These are phyloP conservation scores for Rhodotorula sp. DNA, from an alignment of 1,284 basidiomycete species.

Conservation along the genomic window DNA sequence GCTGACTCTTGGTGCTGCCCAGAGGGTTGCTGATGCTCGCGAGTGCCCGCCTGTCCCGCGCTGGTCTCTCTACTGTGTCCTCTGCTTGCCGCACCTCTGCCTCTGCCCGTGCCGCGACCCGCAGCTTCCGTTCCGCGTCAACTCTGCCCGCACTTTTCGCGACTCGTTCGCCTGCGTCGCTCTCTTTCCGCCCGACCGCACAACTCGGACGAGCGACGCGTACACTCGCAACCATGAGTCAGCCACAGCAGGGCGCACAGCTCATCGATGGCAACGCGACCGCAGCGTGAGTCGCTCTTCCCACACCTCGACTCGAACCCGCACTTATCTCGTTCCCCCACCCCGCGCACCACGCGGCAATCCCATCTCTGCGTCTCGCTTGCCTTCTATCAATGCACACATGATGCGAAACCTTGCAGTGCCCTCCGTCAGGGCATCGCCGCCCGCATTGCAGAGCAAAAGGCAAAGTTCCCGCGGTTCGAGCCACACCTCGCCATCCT, in stretches of 20 bases:
- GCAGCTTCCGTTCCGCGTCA: background rate
- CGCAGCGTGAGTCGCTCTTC: conserved; percentile 87
- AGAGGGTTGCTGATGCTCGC: background rate
- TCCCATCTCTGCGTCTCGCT: background rate
- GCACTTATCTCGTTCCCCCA: conserved; percentile 58
- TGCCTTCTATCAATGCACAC: background rate
- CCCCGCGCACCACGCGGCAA: conserved; percentile 43
- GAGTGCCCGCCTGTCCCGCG: background rate
- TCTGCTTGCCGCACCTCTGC: background rate
- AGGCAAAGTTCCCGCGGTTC: conserved; percentile 71
- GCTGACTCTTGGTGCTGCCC: background rate
- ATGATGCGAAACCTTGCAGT: conserved; percentile 52
- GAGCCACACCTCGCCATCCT: conserved; percentile 86
- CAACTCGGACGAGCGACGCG: conserved; percentile 1
- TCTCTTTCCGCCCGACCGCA: background rate
- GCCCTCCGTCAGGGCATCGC: conserved; percentile 66
- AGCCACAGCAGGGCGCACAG: conserved; percentile 39
- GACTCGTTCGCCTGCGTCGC: background rate
- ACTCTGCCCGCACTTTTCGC: background rate
- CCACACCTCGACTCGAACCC: conserved; percentile 34
- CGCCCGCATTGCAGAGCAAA: conserved; percentile 60
- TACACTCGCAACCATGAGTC: conserved; percentile 23
- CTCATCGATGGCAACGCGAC: conserved; percentile 84
- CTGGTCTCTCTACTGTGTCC: background rate
- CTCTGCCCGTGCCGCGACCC: background rate